Evolutionary conservation across 148 eudicot genomes (phyloP).

Genomic region (Pouteria glomerata): DNA sequence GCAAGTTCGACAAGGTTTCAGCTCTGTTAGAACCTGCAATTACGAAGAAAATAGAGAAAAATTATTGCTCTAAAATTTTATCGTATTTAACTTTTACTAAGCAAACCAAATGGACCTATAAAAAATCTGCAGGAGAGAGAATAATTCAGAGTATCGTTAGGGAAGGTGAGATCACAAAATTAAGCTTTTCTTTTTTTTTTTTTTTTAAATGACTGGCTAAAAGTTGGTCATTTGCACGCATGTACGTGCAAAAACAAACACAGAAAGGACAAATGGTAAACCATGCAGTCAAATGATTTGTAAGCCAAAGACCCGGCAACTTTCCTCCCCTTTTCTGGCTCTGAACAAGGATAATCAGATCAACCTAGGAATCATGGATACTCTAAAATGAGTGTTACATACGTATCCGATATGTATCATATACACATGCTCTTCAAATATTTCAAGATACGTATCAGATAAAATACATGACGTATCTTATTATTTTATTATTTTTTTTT

Average conservation of each 20-base stretch:
- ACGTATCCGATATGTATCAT: no score
- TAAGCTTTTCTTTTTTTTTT: not conserved
- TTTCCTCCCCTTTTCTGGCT: no score
- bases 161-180: not conserved
- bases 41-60: not conserved
- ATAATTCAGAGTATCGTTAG: not conserved
- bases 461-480: no score
- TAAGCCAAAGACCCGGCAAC: no score
- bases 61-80: not conserved
- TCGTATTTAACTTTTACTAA: not conserved
- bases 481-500: no score
- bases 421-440: no score
- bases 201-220: not conserved
- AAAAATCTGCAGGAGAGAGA: not conserved
- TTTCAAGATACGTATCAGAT: no score
- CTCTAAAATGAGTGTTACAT: no score
- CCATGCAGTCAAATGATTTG: not conserved
- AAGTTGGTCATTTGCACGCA: not conserved
- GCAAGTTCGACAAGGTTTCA: constrained; percentile 82
- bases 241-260: not conserved
- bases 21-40: constrained; percentile 67
- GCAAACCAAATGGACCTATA: not conserved
- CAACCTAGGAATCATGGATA: no score
- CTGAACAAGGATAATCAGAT: no score
- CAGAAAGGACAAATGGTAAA: not conserved